phyloP scores from a whole-genome alignment of 139 green algal genomes.

The Chlorella sp. region DNA sequence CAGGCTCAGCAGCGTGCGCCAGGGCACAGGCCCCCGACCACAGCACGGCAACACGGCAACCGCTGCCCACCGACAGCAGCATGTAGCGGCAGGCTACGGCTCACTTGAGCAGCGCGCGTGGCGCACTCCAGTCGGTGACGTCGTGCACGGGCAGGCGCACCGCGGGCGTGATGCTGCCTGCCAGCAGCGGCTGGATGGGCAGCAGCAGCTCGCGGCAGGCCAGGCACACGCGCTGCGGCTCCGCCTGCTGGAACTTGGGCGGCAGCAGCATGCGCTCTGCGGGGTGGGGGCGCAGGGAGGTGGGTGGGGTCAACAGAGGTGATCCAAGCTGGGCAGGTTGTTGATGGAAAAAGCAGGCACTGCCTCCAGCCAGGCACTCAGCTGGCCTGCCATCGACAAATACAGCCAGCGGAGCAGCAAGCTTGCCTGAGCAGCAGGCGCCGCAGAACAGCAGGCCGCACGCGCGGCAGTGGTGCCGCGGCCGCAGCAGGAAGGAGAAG shows the following conservation, averaged over 20 bases:
- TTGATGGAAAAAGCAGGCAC: background rate
- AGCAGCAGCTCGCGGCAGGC: slow-evolving; percentile 67
- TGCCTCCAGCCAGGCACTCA: background rate
- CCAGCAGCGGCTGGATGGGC: slow-evolving; percentile 76
- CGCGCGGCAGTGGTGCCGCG: slow-evolving; percentile 78
- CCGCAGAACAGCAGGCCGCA: slow-evolving; percentile 84
- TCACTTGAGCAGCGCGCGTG: slow-evolving; percentile 31
- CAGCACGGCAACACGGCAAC: too few relatives aligned
- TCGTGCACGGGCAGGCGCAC: slow-evolving; percentile 76
- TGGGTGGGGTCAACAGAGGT: too few relatives aligned
- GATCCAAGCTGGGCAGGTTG: background rate
- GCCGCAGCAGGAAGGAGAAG: slow-evolving; percentile 64
- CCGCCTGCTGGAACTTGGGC: slow-evolving; percentile 68
- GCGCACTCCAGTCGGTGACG: slow-evolving; percentile 64
- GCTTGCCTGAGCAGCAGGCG: slow-evolving; percentile 51
- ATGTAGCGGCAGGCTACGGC: background rate
- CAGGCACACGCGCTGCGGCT: slow-evolving; percentile 75
- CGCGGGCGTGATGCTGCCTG: slow-evolving; percentile 47
- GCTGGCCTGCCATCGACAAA: background rate
- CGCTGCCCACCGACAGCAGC: slow-evolving; percentile 57
- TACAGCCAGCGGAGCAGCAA: background rate
- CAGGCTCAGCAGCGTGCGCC: too few relatives aligned
- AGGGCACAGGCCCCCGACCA: too few relatives aligned
- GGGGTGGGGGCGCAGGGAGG: background rate
- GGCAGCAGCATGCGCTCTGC: slow-evolving; percentile 71